Evolutionary conservation across 495 filamentous ascomycete genomes (phyloP), one percentile per base, ranked within the genome.

Genomic region (Venustampulla echinocandica): DNA sequence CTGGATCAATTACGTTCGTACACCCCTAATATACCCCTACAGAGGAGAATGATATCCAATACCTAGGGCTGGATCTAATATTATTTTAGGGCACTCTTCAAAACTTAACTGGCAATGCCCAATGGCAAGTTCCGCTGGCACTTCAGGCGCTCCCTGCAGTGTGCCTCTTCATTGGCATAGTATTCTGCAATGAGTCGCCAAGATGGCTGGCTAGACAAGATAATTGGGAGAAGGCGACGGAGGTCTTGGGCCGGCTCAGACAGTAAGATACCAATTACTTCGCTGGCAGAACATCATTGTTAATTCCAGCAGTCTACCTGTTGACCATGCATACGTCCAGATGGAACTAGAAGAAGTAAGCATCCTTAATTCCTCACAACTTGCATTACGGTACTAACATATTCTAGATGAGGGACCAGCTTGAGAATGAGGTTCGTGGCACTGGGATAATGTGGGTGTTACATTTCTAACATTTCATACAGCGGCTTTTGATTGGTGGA

Each of bases 161-260:
- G 15, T 67, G 79, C 23, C 71, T 87, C 6, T 74, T 80, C 47
- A 20, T 60, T 38, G 71, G 76, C 52, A 76, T 81, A 69, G 44
- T 70, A 0, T 45, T 80, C 15, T 79, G 75, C 62, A 78, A 82
- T 35, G 84, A 87, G 55, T 82, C 79, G 3, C 83, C 84, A 4
- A 73, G 84, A 25, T 87, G 77, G 70, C 73, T 87, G 13, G 82
- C 82, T 7, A 75, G 76, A 39, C 70, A 75, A 53, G 82, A 84
- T 57, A 68, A 74, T 24, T 85, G 82, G 80, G 84, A 87, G 55
- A 72, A 79, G 30, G 77, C 81, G 13, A 73, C 71, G 42, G 46
- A 43, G 0, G 73, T 77, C 2, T 33, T 65, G 4, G 32, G 49
- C 5, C 48, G 14, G 10, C 49, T 60, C 18, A 52, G 49, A 32